A percentile compares a stretch with the other conserved stretches of the same genome.
These are phyloP conservation scores for Aurantiochytrium sp. DNA, from an alignment of 108 stramenopile species.

Conservation along the genomic window DNA sequence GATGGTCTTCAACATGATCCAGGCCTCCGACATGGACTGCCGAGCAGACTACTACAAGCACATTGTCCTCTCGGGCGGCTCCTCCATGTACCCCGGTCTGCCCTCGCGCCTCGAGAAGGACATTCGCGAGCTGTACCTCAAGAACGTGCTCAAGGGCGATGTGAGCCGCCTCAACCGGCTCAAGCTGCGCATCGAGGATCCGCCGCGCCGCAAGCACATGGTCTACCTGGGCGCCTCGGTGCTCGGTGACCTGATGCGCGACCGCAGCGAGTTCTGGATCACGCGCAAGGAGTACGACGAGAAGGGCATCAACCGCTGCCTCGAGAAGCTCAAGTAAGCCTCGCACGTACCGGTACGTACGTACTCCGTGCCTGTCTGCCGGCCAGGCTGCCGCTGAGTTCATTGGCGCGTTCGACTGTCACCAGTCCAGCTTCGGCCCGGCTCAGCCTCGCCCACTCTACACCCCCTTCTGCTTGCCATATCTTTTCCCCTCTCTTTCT, in stretches of 20 bases:
- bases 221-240: conserved; percentile 64
- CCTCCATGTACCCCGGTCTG: conserved; percentile 62
- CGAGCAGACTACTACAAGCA: conserved; percentile 58
- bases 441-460: too few species aligned
- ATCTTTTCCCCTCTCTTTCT: too few species aligned
- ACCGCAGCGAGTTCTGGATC: conserved; percentile 61
- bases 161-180: conserved; percentile 56
- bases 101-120: conserved; percentile 64
- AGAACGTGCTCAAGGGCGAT: conserved; percentile 61
- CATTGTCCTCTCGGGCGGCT: conserved; percentile 64
- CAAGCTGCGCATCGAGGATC: conserved; percentile 64
- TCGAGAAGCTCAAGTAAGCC: conserved; percentile 33
- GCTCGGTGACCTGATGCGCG: conserved; percentile 58
- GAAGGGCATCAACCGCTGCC: conserved; percentile 44
- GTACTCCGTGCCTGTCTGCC: too few species aligned
- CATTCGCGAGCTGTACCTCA: conserved; percentile 58
- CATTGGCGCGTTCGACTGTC: too few species aligned
- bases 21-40: conserved; percentile 62
- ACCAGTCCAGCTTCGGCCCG: too few species aligned
- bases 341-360: too few species aligned
- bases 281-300: conserved; percentile 60
- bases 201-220: conserved; percentile 68
- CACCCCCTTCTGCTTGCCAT: too few species aligned
- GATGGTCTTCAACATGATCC: conserved; percentile 70
- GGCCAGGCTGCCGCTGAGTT: too few species aligned